phyloP scores from a whole-genome alignment of 1,284 basidiomycete species.

The Apiotrichum gamsii region DNA sequence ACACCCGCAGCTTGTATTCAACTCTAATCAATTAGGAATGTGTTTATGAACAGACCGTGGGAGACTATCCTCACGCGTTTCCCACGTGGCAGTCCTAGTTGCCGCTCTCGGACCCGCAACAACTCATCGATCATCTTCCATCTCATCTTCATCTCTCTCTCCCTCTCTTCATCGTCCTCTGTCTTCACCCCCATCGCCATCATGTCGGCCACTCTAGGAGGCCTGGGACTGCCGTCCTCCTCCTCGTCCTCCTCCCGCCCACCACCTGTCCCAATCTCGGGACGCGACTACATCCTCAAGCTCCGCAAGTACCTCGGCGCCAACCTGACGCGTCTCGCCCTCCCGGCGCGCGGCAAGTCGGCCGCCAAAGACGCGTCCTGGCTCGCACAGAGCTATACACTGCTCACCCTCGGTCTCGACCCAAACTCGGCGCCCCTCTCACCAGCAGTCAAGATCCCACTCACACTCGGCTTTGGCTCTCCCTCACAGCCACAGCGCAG shows the following conservation, averaged over 20 bases:
- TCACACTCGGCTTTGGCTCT: constrained; percentile 41
- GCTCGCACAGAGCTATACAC: constrained; percentile 41
- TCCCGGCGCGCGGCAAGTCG: constrained; percentile 13
- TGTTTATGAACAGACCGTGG: too few species aligned
- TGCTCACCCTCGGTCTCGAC: constrained; percentile 45
- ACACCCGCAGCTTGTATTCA: too few species aligned
- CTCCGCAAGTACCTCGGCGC: constrained; percentile 42
- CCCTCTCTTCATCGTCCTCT: not conserved
- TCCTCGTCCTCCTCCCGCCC: not conserved
- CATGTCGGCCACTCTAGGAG: constrained; percentile 7
- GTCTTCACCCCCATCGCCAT: not conserved
- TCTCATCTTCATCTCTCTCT: too few species aligned
- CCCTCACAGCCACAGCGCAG: constrained; percentile 11
- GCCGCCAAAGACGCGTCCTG: constrained; percentile 14
- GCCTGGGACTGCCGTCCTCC: constrained; percentile 7
- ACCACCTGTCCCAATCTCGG: constrained; percentile 27
- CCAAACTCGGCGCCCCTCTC: constrained; percentile 39
- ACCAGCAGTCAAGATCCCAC: constrained; percentile 34
- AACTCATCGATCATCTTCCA: too few species aligned
- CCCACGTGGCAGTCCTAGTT: too few species aligned
- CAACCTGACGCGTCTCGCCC: constrained; percentile 39
- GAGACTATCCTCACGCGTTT: too few species aligned
- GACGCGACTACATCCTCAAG: constrained; percentile 35
- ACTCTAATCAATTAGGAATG: too few species aligned
- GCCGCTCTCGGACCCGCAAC: too few species aligned